Conservation (phyloP, 371 early-diverging fungal genomes). For the Mortierella sp. region DNA sequence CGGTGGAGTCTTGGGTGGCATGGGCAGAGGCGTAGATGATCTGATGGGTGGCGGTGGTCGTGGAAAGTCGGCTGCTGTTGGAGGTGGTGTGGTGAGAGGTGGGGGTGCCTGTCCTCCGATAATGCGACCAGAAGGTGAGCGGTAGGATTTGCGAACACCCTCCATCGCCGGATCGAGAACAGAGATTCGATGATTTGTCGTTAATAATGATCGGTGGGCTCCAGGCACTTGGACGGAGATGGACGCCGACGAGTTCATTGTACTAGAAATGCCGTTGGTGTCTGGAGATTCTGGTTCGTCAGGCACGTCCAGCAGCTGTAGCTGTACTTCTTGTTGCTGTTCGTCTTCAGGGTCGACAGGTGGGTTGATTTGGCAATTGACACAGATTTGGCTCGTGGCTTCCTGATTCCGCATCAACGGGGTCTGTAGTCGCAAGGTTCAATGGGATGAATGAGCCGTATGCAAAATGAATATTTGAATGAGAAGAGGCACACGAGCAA, state of each 20-base stretch:
- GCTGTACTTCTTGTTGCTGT: not conserved
- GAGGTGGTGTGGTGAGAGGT: conserved; percentile 8
- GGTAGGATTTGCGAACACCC: conserved; percentile 3
- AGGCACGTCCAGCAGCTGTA: not conserved
- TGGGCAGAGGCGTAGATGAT: conserved; percentile 13
- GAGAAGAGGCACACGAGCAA: no score
- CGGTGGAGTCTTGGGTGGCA: conserved; percentile 22
- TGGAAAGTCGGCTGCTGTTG: conserved; percentile 1
- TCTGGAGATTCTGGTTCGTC: not conserved
- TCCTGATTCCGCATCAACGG: conserved; percentile 48
- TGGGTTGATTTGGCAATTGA: conserved; percentile 40
- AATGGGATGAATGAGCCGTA: not conserved
- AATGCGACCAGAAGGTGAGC: conserved; percentile 20
- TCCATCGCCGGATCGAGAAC: conserved; percentile 31
- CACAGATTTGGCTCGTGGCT: conserved; percentile 41
- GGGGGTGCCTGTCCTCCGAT: conserved; percentile 1
- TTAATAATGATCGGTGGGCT: conserved; percentile 4
- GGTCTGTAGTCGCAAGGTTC: conserved; percentile 9
- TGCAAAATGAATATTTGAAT: no score
- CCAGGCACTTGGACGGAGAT: conserved; percentile 12
- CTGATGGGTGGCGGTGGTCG: conserved; percentile 4
- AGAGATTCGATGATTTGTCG: conserved; percentile 13
- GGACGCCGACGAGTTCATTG: conserved; percentile 4
- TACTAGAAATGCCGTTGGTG: not conserved
- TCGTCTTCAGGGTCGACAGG: conserved; percentile 38